Evolutionary conservation across 108 stramenopile genomes (phyloP).

Genomic region (Pelagomonas calceolata): DNA sequence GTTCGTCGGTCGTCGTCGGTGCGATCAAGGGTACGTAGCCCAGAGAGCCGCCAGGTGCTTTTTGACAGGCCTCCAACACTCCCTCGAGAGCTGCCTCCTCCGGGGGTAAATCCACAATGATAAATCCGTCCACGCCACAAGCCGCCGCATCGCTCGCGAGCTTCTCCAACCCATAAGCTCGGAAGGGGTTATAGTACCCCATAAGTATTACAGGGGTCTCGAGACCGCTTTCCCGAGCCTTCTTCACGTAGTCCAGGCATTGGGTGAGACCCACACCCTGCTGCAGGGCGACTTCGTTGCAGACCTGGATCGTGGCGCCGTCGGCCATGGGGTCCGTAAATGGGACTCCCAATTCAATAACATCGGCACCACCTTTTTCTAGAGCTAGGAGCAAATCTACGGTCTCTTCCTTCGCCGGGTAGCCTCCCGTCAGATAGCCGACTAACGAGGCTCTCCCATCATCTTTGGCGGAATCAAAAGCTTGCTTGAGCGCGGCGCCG

Average conservation of each 20-base stretch:
- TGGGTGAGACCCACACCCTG: constrained; percentile 63
- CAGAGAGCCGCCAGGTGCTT: constrained; percentile 44
- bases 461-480: no score
- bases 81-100: constrained; percentile 61
- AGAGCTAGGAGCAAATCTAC: constrained; percentile 84
- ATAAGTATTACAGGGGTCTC: constrained; percentile 94
- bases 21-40: constrained; percentile 88
- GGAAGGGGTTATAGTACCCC: constrained; percentile 97
- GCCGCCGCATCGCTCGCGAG: constrained; percentile 68
- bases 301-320: constrained; percentile 87
- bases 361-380: constrained; percentile 82
- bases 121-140: constrained; percentile 83
- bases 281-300: constrained; percentile 84
- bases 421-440: constrained; percentile 23
- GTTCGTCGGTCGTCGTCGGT: constrained; percentile 86
- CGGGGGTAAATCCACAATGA: constrained; percentile 94
- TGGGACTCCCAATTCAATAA: constrained; percentile 94
- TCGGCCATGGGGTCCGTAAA: constrained; percentile 99
- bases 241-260: constrained; percentile 72
- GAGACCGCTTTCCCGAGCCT: constrained; percentile 74
- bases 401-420: constrained; percentile 54
- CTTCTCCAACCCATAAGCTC: constrained; percentile 76
- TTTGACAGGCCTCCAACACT: constrained; percentile 66
- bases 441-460: constrained; percentile 8
- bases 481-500: no score